Evolutionary conservation across 257 asterid genomes (phyloP).

Genomic region (Oldenlandia corymbosa): DNA sequence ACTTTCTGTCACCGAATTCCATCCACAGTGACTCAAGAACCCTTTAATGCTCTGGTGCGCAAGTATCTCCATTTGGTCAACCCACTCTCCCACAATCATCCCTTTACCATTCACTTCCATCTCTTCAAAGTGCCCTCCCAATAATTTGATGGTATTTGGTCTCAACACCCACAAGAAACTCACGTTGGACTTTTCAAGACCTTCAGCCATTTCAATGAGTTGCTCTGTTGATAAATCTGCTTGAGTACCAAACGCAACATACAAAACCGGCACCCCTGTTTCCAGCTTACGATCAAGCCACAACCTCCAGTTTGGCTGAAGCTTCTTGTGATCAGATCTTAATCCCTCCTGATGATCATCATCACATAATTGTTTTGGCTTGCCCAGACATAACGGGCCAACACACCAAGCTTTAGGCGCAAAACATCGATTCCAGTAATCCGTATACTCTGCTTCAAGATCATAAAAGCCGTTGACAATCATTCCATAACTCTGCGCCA

Average conservation of each 20-base stretch:
- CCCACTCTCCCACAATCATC: constrained; percentile 3
- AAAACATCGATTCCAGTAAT: constrained; percentile 39
- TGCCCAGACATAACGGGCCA: constrained; percentile 60
- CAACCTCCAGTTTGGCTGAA: constrained; percentile 18
- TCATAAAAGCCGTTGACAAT: constrained; percentile 47
- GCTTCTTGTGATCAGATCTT: no score
- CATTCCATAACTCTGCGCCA: constrained; percentile 43
- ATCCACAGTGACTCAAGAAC: constrained; percentile 5
- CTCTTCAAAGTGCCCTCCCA: background rate
- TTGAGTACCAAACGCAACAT: constrained; percentile 75
- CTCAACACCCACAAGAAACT: constrained; percentile 59
- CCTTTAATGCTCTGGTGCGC: background rate
- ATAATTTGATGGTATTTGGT: background rate
- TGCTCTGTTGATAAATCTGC: constrained; percentile 53
- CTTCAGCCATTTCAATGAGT: constrained; percentile 40
- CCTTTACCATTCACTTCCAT: background rate
- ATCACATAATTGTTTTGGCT: background rate
- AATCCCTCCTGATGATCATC: background rate
- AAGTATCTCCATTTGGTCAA: constrained; percentile 1
- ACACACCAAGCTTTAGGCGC: constrained; percentile 50
- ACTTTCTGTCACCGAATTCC: constrained; percentile 8
- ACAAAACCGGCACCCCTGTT: constrained; percentile 35
- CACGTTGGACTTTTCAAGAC: constrained; percentile 44
- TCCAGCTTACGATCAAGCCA: constrained; percentile 43
- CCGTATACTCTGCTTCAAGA: constrained; percentile 39